Evolutionary conservation across 2,329 filamentous ascomycete genomes (phyloP).

Genomic region (Curvularia verruculosa): DNA sequence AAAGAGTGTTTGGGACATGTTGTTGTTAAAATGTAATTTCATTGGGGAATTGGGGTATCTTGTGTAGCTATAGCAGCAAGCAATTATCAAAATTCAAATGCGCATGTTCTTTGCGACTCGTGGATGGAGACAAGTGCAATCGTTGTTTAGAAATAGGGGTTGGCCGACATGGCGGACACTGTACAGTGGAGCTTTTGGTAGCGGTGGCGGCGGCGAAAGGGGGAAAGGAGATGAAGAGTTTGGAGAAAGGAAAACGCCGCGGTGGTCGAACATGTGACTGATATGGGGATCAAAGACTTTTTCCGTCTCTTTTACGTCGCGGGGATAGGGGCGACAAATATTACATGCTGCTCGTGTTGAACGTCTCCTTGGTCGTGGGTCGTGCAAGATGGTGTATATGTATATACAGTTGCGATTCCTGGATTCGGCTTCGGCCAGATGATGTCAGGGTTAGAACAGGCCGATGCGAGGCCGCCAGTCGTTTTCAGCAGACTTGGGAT

Average conservation of each 20-base stretch:
- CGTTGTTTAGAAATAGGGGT: conserved; percentile 5
- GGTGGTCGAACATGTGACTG: conserved; percentile 10
- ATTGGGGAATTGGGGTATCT: conserved; percentile 39
- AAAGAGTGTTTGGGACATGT: too few relatives aligned
- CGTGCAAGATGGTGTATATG: conserved; percentile 20
- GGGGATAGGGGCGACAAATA: conserved; percentile 3
- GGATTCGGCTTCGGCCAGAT: not conserved
- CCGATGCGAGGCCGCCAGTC: conserved; percentile 82
- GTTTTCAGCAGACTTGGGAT: conserved; percentile 68
- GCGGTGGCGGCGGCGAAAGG: conserved; percentile 8
- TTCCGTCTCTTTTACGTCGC: conserved; percentile 29
- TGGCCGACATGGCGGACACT: conserved; percentile 34
- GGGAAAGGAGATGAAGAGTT: conserved; percentile 6
- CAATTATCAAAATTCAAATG: conserved; percentile 17
- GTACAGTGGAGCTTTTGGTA: conserved; percentile 30
- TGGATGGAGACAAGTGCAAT: conserved; percentile 7
- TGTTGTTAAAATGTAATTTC: conserved; percentile 9
- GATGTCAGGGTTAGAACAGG: conserved; percentile 32
- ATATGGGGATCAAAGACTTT: conserved; percentile 13
- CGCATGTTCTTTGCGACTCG: conserved; percentile 7
- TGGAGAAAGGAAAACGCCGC: conserved; percentile 8
- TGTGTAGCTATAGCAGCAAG: conserved; percentile 30
- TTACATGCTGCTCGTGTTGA: conserved; percentile 31
- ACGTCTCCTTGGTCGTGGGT: conserved; percentile 20
- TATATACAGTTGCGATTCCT: conserved; percentile 29